Evolutionary conservation across 352 stramenopile species (phyloP), one percentile per base, ranked within the genome.

Genomic region (Pythium guiyangense): DNA sequence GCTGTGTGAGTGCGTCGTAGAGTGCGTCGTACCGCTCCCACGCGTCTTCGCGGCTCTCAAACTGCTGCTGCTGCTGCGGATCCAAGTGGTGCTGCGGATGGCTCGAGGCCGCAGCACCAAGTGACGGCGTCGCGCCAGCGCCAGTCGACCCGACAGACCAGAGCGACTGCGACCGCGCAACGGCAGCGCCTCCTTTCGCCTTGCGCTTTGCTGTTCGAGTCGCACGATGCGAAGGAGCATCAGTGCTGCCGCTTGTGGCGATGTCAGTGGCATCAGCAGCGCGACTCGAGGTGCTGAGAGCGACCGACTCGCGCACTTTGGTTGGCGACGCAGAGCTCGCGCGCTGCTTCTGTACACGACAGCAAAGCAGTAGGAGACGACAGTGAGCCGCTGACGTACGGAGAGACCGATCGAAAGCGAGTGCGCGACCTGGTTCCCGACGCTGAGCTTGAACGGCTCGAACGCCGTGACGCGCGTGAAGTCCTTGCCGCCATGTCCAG

Each of bases 371-470:
- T n/a, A n/a, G n/a, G n/a, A n/a, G n/a, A n/a, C n/a, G n/a, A n/a
- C n/a, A 20, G 22, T 49, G 9, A 47, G 42, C 42, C 12, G 42
- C n/a, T 26, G 42, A n/a, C 10, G 6, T 45, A 45, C 14, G 3
- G 40, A 3, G 45, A 50, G 18, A 46, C 17, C 35, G 27, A 64
- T 11, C 26, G 31, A 8, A 15, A 46, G 20, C 12, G 12, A 40
- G 6, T 6, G 2, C 20, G 55, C 29, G 25, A 81, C 72, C 62
- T 73, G 75, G 39, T 91, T 91, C 27, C 65, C 74, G n/a, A 69
- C 63, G 50, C 81, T 91, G 40, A 91, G 63, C 49, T 71, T 63
- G 58, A 91, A 91, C 0, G 81, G 78, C 35, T 69, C 73, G 11
- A 73, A 49, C 14, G 63, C 49, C 12, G 81, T 91, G 34, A 79